Evolutionary conservation across 192 early-diverging fungal genomes (phyloP), one percentile per base, ranked within the genome.

Genomic region (Linnemannia exigua): DNA sequence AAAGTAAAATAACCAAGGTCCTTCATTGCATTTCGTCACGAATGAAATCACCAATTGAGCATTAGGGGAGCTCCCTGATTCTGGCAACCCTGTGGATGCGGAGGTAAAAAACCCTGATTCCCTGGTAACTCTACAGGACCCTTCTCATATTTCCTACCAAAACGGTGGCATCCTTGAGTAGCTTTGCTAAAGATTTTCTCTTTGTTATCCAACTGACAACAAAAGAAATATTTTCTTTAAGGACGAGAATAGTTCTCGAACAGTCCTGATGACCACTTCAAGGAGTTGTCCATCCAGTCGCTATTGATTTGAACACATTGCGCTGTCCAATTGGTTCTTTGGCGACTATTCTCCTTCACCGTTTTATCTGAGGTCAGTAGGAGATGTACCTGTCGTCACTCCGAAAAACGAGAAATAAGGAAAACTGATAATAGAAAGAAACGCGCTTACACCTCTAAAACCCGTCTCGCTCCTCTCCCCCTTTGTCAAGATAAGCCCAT

Each of bases 281-380:
- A 47, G n/a, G 28, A 31, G 28, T 63, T 28, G 3, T 11, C 41
- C 9, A 9, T 3, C 9, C 41, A 44, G 28, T 33, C 58, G 58
- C 58, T 63, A 31, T 63, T 63, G 58, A 63, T 63, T 63, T 31
- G 58, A 63, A 63, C 58, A 63, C 58, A 31, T 63, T 14, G 22
- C 58, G 25, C 58, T 0, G 9, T 31, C 58, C 28, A 63, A 63
- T 63, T 63, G 58, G 58, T 31, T 31, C 12, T 25, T 63, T 63
- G 58, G 58, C 28, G 58, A 63, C 58, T 63, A 31, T 25, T 9
- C 41, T 44, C 9, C 41, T 9, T 44, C 41, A 44, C 41, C 5
- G 9, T 44, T 44, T 44, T 9, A 6, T 44, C 9, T 44, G 3
- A 44, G 9, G 41, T 44, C 3, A 3, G 41, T 11, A 61, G 25